Conservation (phyloP, 1,139 yeast genomes). For the Geotrichum cucujoidarum region DNA sequence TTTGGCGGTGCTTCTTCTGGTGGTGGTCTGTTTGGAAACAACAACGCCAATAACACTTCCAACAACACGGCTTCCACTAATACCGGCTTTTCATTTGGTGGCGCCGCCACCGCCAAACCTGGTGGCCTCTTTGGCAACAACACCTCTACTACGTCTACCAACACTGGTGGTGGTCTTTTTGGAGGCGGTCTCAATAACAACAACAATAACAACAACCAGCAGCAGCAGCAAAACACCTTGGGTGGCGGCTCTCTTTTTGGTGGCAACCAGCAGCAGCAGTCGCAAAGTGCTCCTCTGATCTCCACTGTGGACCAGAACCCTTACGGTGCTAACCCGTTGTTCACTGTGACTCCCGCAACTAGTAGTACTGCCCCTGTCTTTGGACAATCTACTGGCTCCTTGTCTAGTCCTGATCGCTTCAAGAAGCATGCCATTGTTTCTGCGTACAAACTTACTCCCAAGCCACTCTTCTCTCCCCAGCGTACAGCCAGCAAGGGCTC, state of each 20-base stretch:
- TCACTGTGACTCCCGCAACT: slow-evolving; percentile 42
- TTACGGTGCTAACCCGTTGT: slow-evolving; percentile 66
- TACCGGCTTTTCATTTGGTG: slow-evolving; percentile 18
- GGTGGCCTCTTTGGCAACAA: slow-evolving; percentile 33
- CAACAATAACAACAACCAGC: slow-evolving; percentile 18
- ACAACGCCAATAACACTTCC: slow-evolving; percentile 17
- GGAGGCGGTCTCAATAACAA: slow-evolving; percentile 25
- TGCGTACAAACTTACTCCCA: slow-evolving; percentile 59
- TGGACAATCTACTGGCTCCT: slow-evolving; percentile 52
- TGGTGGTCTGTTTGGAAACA: slow-evolving; percentile 9
- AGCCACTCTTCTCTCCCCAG: slow-evolving; percentile 36
- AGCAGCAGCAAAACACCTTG: slow-evolving; percentile 19
- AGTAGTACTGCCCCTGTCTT: slow-evolving; percentile 26
- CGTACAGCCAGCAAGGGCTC: slow-evolving; percentile 14
- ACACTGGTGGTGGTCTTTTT: slow-evolving; percentile 41
- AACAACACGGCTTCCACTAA: slow-evolving; percentile 5
- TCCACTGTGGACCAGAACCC: slow-evolving; percentile 61
- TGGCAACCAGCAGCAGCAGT: slow-evolving; percentile 3
- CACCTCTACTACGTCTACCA: slow-evolving; percentile 19
- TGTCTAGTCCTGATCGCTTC: slow-evolving; percentile 40
- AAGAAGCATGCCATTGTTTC: slow-evolving; percentile 56
- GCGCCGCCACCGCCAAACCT: slow-evolving; percentile 22
- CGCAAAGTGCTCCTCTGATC: slow-evolving; percentile 23
- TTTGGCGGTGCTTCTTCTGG: slow-evolving; percentile 22
- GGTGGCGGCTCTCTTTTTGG: slow-evolving; percentile 15